Base-by-base conservation (phyloP, 2,329 filamentous ascomycete species). In the Fusarium succisae region DNA sequence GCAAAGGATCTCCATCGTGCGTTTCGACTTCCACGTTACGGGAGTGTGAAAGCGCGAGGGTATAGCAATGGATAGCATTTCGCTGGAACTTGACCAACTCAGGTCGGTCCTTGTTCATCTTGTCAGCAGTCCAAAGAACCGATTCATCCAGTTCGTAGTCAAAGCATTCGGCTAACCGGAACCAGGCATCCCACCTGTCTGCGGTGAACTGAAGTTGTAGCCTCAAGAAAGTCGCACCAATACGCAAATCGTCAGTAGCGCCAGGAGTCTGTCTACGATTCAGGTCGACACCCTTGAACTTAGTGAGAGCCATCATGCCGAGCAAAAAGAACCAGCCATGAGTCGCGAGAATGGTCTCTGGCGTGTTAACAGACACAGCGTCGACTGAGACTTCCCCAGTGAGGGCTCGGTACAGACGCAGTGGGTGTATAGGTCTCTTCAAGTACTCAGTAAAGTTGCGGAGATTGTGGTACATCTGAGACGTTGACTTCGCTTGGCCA, bases 251-350 rank as follows among this genome's bases (percentile, higher is more conserved):
- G 75, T 96, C 94, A 0, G 93, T 96, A 20, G 94, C 92, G 8
- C 92, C 92, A 2, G 93, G 92, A 6, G 90, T 94, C 76, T 94
- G 89, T 26, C 94, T 90, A 77, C 96, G 94, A 69, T 87, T 95
- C 83, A 84, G 88, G 86, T 86, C 93, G 80, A 89, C 88, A 38
- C 85, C 87, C 74, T 90, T 91, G 80, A 97, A 98, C 78, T 95
- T 97, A 48, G 93, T 94, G 64, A 98, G 87, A 6, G 94, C 92
- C 63, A 97, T 93, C 87, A 96, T 93, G 26, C 96, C 96, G 70
- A 97, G 89, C 37, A 98, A 85, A 81, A 96, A 98, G 81, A 94
- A 98, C 96, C 96, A 98, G 51, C 95, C 94, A 75, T 94, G 93
- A 30, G 90, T 90, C 0, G 95, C 95, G 39, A 97, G 84, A 1